Conservation (phyloP, 2,329 filamentous ascomycete genomes). For the Trichophaea hybrida region DNA sequence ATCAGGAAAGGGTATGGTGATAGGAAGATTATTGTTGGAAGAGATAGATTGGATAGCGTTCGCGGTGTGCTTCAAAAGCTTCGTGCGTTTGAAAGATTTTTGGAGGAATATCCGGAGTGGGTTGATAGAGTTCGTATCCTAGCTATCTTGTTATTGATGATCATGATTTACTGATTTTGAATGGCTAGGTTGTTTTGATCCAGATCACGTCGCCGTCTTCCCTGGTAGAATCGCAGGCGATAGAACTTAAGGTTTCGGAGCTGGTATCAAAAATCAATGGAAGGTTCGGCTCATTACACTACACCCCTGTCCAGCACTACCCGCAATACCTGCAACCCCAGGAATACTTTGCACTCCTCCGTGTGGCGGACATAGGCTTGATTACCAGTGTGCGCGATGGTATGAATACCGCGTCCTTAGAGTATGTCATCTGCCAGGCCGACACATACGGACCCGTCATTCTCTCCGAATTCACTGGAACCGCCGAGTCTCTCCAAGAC, state of each 20-base stretch:
- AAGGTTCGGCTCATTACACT: constrained; percentile 71
- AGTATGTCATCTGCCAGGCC: constrained; percentile 86
- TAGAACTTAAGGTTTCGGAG: constrained; percentile 78
- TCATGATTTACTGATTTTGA: constrained; percentile 4
- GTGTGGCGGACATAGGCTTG: constrained; percentile 76
- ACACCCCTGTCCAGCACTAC: constrained; percentile 85
- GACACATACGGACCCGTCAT: constrained; percentile 78
- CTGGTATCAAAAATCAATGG: constrained; percentile 87
- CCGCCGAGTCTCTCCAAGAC: constrained; percentile 67
- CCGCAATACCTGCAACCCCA: constrained; percentile 79
- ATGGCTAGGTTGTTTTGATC: constrained; percentile 58
- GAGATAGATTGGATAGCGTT: constrained; percentile 85
- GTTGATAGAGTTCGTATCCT: constrained; percentile 45
- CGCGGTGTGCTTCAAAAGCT: constrained; percentile 91
- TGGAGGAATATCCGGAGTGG: constrained; percentile 85
- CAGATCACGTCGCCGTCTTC: constrained; percentile 84
- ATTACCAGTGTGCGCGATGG: constrained; percentile 94
- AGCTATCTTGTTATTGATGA: constrained; percentile 3
- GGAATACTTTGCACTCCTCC: constrained; percentile 89
- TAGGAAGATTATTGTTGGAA: constrained; percentile 88
- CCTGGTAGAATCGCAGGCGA: constrained; percentile 66
- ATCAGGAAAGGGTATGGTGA: constrained; percentile 67
- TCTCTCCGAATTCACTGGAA: constrained; percentile 91
- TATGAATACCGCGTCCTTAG: constrained; percentile 94
- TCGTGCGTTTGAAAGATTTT: constrained; percentile 82